Base-by-base conservation (phyloP, 495 filamentous ascomycete species). In the Talaromyces proteolyticus region DNA sequence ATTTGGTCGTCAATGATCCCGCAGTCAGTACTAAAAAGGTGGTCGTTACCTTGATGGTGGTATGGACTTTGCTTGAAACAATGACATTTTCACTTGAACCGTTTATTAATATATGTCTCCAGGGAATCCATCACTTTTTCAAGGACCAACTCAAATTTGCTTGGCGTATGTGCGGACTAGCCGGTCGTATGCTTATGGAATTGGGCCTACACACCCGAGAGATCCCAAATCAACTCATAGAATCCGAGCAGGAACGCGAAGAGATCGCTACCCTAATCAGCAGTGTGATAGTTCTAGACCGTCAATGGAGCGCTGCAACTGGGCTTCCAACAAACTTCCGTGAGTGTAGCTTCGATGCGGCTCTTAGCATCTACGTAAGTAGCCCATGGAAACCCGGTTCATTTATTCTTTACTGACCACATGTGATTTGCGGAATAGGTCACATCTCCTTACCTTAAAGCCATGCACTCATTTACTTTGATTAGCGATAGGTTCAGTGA, bases 401-500 rank as follows among this genome's bases (percentile, higher is more conserved):
- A n/a, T 7, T 14, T 42, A 42, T 8, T 14, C n/a, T 3, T 23
- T 11, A 36, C 41, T 42, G 41, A 42, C 6, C 14, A 23, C 11
- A 22, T 6, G 11, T 12, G n/a, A 11, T 42, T 42, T 42, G 69
- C 88, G 70, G 76, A 79, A 36, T 76, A 82, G 14, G 72, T n/a
- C n/a, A n/a, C n/a, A n/a, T n/a, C 82, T 14, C 88, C 88, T 0
- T 95, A 91, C 49, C 67, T 94, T 18, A 79, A 77, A 1, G 84
- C 83, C 12, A 95, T 95, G 89, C 85, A 92, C 42, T 74, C 76
- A 4, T 93, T 91, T 60, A 84, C 82, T 45, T 77, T 75, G 36
- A 84, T 94, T 25, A 84, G 82, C 17, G 86, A 85, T 14, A 87
- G 84, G 62, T 87, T 92, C 23, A 93, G 88, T 89, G 76, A 76